Conservation (phyloP, 805 yeast species). For the Candida ortonii region DNA sequence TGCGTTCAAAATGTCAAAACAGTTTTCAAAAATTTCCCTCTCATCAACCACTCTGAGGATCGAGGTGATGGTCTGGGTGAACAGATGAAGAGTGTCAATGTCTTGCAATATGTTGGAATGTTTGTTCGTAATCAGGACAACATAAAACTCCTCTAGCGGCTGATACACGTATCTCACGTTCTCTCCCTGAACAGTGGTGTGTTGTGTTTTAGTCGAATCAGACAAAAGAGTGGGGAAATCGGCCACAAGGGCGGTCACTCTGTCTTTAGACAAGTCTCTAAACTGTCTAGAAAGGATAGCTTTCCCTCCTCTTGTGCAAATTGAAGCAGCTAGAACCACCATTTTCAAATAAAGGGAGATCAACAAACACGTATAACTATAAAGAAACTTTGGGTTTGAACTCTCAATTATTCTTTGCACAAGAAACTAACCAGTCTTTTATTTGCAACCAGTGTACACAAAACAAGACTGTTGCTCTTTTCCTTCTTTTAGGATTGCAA, state of each 20-base stretch:
- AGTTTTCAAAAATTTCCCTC: constrained; percentile 73
- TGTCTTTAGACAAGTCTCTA: constrained; percentile 75
- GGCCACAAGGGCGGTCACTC: constrained; percentile 81
- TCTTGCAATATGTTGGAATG: constrained; percentile 92
- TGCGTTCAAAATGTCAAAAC: constrained; percentile 86
- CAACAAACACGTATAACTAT: too few species aligned
- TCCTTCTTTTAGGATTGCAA: too few species aligned
- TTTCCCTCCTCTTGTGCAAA: constrained; percentile 91
- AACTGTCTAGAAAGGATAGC: constrained; percentile 91
- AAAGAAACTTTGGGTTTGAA: too few species aligned
- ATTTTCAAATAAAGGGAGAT: too few species aligned
- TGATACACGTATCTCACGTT: constrained; percentile 91
- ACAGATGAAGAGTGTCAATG: constrained; percentile 83
- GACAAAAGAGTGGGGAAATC: constrained; percentile 79
- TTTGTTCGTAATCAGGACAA: constrained; percentile 86
- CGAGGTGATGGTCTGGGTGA: constrained; percentile 77
- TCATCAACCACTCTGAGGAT: constrained; percentile 73
- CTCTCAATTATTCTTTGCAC: too few species aligned
- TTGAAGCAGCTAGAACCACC: constrained; percentile 91
- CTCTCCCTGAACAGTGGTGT: constrained; percentile 91
- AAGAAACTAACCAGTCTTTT: too few species aligned
- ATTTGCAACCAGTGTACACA: too few species aligned
- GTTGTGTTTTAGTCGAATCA: constrained; percentile 66
- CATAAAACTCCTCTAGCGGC: constrained; percentile 90
- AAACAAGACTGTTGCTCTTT: too few species aligned